Base-by-base conservation (phyloP, 352 stramenopile species). In the Phytophthora tubulina region DNA sequence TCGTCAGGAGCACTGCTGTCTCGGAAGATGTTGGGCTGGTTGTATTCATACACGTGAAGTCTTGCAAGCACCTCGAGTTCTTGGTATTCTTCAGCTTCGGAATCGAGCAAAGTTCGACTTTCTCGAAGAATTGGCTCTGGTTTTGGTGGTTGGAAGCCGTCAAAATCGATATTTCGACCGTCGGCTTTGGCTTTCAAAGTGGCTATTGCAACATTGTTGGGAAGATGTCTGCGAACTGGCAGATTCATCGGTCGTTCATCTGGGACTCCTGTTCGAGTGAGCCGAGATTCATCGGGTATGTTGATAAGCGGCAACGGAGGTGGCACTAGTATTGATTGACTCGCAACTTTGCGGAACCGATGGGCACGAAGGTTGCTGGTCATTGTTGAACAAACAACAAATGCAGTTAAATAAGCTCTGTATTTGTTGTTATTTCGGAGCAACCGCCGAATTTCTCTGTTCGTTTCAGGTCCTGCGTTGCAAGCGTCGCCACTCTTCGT, bases 1-100 rank as follows among this genome's bases (percentile, higher is more conserved):
- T 92, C 79, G 3, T 83, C 63, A 2, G 76, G 57, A 2, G 81
- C 72, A 0, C 60, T 78, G 45, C 72, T 70, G 59, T 80, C 62
- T 46, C 72, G 55, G 32, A 63, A 79, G 3, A 91, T 58, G 17
- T 79, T 59, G 0, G 83, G 75, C 10, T 82, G 72, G 52, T 93
- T 93, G 79, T 95, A 95, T 63, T 90, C 85, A 59, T 94, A 95
- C 21, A 93, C 82, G 35, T 76, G 71, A 45, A 91, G 33, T 6
- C 80, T 73, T 33, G 51, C 41, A 1, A 81, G 30, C 3, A 84
- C 56, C 6, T 77, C 63, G 1, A 63, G 65, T 3, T 76, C 65
- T 42, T 84, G 46, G 32, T 82, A 70, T 17, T 80, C 72, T 13
- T 80, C 67, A 0, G 70, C 73, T 54, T 88, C 72, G 7, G 27